These are phyloP conservation scores for Lagenidium sp. DNA, from an alignment of 352 stramenopile genomes.

Conservation along the genomic window DNA sequence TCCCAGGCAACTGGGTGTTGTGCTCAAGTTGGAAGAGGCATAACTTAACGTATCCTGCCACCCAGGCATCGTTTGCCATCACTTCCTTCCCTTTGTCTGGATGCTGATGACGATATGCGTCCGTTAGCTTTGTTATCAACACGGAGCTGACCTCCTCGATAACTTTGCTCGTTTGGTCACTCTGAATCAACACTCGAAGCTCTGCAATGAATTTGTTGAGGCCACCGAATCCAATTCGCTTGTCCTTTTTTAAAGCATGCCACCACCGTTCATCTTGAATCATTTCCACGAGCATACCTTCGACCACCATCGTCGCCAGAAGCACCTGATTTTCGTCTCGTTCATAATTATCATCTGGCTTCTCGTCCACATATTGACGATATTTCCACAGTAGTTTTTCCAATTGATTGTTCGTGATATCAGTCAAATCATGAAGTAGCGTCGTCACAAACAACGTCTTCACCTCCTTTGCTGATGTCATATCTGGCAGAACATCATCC, in stretches of 20 bases:
- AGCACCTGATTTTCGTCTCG: constrained; percentile 15
- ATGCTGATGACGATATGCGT: constrained; percentile 44
- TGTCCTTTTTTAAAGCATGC: constrained; percentile 31
- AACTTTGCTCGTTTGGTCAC: constrained; percentile 19
- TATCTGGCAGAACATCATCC: constrained; percentile 34
- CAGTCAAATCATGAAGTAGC: constrained; percentile 38
- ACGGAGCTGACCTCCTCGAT: constrained; percentile 24
- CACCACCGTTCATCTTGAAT: constrained; percentile 51
- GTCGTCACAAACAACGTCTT: constrained; percentile 40
- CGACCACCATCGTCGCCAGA: constrained; percentile 33
- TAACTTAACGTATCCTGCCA: constrained; percentile 23
- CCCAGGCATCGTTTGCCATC: constrained; percentile 18
- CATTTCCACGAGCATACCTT: constrained; percentile 47
- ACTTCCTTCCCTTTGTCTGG: constrained; percentile 39
- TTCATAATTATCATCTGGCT: constrained; percentile 6
- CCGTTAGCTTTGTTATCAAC: constrained; percentile 31
- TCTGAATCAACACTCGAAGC: constrained; percentile 33
- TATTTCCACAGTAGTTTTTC: constrained; percentile 38
- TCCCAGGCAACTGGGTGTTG: too few species aligned
- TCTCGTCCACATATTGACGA: constrained; percentile 8
- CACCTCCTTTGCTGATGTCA: constrained; percentile 12
- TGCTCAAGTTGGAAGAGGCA: constrained; percentile 21
- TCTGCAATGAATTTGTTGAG: constrained; percentile 68
- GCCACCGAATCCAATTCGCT: constrained; percentile 42
- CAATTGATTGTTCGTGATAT: constrained; percentile 45